Conservation (phyloP, 148 eudicot species). For the Chenopodium quinoa region DNA sequence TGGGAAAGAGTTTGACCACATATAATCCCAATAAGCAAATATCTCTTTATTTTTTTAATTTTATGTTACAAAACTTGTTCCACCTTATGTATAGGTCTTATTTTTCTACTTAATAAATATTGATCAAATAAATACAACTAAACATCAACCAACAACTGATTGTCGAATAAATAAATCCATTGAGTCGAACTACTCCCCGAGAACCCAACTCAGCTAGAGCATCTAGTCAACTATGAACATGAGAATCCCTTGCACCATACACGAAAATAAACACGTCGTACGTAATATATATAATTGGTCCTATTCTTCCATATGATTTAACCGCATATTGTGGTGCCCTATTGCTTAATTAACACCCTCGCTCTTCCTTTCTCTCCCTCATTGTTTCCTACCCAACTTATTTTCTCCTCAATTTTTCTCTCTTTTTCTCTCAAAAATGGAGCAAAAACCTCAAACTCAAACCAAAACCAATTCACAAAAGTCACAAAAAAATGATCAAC, state of each 20-base stretch:
- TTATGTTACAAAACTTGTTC: too few relatives aligned
- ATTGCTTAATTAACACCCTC: conserved; percentile 4
- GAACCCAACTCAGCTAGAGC: too few relatives aligned
- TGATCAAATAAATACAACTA: too few relatives aligned
- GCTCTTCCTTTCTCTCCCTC: not conserved
- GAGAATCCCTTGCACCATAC: not conserved
- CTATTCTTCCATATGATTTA: not conserved
- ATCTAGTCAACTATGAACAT: not conserved
- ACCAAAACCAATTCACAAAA: too few relatives aligned
- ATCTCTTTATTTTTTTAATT: too few relatives aligned
- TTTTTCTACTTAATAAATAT: too few relatives aligned
- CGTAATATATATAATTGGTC: not conserved
- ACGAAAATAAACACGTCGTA: not conserved
- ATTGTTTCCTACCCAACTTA: not conserved
- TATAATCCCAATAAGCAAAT: too few relatives aligned
- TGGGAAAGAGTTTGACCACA: too few relatives aligned
- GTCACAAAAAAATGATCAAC: conserved; percentile 15
- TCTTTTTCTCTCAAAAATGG: conserved; percentile 10
- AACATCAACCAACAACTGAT: too few relatives aligned
- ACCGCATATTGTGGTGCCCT: conserved; percentile 13
- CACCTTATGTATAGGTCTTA: too few relatives aligned
- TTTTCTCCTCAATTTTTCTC: not conserved
- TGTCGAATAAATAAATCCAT: too few relatives aligned
- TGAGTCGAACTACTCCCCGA: too few relatives aligned
- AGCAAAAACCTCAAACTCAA: conserved; percentile 14